These are phyloP conservation scores for Dryadomyces quercus-mongolicae DNA, from an alignment of 2,329 filamentous ascomycete genomes.

Conservation along the genomic window DNA sequence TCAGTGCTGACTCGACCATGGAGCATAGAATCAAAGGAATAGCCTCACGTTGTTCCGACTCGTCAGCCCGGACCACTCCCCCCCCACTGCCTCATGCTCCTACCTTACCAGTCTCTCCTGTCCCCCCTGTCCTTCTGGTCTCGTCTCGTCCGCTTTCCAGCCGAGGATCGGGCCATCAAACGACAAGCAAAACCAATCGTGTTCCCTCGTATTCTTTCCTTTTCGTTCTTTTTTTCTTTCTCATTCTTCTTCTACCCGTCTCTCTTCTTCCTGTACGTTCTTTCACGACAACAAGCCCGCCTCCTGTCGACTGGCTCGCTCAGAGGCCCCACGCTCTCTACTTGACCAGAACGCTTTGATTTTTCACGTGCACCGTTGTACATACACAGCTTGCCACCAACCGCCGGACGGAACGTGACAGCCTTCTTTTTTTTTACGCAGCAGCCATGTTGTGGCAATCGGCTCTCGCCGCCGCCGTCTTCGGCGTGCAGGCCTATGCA, in stretches of 20 bases:
- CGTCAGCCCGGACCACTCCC: background rate
- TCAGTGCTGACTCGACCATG: constrained; percentile 8
- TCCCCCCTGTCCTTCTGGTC: background rate
- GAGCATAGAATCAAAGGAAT: background rate
- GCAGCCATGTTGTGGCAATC: constrained; percentile 25
- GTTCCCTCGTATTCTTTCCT: background rate
- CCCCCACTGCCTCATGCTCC: background rate
- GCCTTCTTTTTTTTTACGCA: background rate
- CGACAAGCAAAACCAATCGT: background rate
- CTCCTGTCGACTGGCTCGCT: background rate
- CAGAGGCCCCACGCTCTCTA: background rate
- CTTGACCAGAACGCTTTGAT: background rate
- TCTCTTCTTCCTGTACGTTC: background rate
- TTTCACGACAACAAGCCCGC: background rate
- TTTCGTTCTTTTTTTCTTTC: background rate
- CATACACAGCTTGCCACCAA: background rate
- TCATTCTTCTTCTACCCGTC: background rate
- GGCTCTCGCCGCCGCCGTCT: constrained; percentile 21
- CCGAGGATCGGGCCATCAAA: background rate
- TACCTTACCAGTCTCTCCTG: too few relatives aligned
- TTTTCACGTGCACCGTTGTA: background rate
- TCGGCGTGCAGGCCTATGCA: constrained; percentile 23
- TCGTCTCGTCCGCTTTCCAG: background rate
- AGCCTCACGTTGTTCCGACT: background rate
- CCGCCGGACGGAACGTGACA: constrained; percentile 11